phyloP scores from a whole-genome alignment of 768 basidiomycete species.

The Sarcomyxa edulis region DNA sequence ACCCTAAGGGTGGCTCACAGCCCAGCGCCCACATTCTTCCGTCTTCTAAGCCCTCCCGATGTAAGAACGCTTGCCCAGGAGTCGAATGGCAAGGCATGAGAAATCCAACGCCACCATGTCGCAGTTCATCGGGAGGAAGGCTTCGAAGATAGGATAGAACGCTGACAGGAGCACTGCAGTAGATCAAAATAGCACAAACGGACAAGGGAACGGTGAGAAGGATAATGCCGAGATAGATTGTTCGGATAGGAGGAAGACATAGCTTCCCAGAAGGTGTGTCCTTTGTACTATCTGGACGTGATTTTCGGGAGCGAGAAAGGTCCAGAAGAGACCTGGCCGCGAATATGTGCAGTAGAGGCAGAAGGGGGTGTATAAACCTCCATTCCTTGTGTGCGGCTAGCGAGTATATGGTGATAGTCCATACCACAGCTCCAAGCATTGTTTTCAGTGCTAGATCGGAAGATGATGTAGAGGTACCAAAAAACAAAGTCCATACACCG shows the following conservation, averaged over 20 bases:
- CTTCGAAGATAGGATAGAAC: constrained; percentile 66
- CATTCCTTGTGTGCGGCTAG: constrained; percentile 92
- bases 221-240: constrained; percentile 34
- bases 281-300: constrained; percentile 6
- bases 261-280: not conserved
- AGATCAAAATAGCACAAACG: constrained; percentile 68
- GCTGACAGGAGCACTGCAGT: constrained; percentile 74
- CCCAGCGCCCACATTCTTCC: constrained; percentile 77
- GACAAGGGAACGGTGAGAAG: constrained; percentile 54
- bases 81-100: constrained; percentile 98
- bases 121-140: constrained; percentile 43
- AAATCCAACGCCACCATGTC: constrained; percentile 54
- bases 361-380: constrained; percentile 90
- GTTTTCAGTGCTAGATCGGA: constrained; percentile 22
- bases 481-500: constrained; percentile 40
- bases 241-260: constrained; percentile 28
- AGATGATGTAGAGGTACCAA: constrained; percentile 15
- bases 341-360: constrained; percentile 80
- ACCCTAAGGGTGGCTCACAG: constrained; percentile 91
- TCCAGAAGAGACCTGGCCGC: constrained; percentile 69
- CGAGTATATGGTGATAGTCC: constrained; percentile 71
- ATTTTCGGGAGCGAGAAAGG: constrained; percentile 17
- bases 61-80: constrained; percentile 86
- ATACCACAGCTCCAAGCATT: constrained; percentile 47
- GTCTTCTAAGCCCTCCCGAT: constrained; percentile 53